Percentiles rank a stretch among this genome's conserved stretches.
phyloP scores from a whole-genome alignment of 345 rosid genomes.

The Eucalyptus sideroxylon region DNA sequence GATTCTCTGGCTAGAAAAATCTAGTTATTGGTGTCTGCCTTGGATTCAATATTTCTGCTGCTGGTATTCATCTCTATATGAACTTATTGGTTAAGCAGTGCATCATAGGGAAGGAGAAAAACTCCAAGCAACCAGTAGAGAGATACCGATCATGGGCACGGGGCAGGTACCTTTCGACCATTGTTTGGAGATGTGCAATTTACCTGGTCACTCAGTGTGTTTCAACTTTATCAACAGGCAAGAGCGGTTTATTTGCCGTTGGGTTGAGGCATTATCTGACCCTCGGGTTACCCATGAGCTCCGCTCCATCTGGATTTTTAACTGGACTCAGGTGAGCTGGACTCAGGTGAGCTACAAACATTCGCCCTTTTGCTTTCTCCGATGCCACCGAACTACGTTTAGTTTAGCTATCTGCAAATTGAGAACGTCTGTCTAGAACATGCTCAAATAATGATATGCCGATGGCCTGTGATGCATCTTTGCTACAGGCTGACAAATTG shows the following conservation, averaged over 20 bases:
- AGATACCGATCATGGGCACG: constrained; percentile 67
- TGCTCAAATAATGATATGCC: neutral
- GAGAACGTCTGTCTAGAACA: neutral
- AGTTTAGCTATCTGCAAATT: neutral
- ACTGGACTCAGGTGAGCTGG: constrained; percentile 67
- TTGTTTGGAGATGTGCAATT: neutral
- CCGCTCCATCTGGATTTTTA: constrained; percentile 71
- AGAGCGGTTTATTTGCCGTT: constrained; percentile 60
- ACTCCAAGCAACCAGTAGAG: constrained; percentile 88
- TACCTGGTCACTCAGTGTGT: neutral
- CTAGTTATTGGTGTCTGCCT: neutral
- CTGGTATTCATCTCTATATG: neutral
- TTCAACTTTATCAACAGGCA: constrained; percentile 32
- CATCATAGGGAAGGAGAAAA: constrained; percentile 78
- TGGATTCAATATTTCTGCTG: neutral
- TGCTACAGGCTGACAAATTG: constrained; percentile 34
- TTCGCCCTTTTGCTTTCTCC: neutral
- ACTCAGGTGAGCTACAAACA: constrained; percentile 27
- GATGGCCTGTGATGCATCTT: neutral
- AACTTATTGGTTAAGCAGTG: constrained; percentile 21
- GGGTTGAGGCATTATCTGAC: constrained; percentile 61
- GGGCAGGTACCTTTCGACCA: constrained; percentile 38
- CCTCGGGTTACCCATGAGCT: constrained; percentile 81
- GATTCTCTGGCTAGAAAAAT: neutral
- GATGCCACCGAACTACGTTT: neutral